Base-by-base conservation (phyloP, 2,329 filamentous ascomycete species). In the Diplodia mutila region DNA sequence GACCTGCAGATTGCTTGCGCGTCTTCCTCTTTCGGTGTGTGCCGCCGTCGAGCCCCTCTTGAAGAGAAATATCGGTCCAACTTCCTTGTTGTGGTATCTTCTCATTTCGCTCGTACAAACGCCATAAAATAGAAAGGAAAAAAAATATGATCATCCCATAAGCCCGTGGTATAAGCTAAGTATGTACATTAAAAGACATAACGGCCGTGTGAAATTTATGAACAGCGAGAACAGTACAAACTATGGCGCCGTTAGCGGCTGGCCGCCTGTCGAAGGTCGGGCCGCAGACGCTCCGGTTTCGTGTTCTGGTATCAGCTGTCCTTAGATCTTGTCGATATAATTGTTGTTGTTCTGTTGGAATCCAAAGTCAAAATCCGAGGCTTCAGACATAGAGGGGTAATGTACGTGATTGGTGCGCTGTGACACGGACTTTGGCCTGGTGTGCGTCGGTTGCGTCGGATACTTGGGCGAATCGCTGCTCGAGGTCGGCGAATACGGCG, bases 401-500 rank as follows among this genome's bases (percentile, higher is more conserved):
- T 79, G 77, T 52, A 75, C 73, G 61, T 75, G 72, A 23, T 34
- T 34, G 63, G 27, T 61, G 32, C 54, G 57, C 29, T 53, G 51
- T 49, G 54, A 61, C 42, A 59, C 25, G 39, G 59, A 55, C 32
- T 67, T 52, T 32, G 59, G 46, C 27, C 49, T 67, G 48, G 57
- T 57, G 32, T 37, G 57, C 27, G 48, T 34, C 25, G 54, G 48
- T 25, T 37, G 57, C 25, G 48, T 34, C 37, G 54, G 48, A 21
- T 27, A 39, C 42, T 53, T 51, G 42, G 39, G 54, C 25, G 48
- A 51, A 27, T 70, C 69, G 23, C 70, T 71, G 66, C 73, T 72
- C 4, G 76, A 76, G 23, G 72, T 71, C n/a, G 77, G 77, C 16
- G 77, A 79, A 69, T 78, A 80, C 2, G 78, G 78, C 29, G 78